Evolutionary conservation across 176 grass and related monocot genomes (phyloP).

Genomic region (Saccharum officinarum): DNA sequence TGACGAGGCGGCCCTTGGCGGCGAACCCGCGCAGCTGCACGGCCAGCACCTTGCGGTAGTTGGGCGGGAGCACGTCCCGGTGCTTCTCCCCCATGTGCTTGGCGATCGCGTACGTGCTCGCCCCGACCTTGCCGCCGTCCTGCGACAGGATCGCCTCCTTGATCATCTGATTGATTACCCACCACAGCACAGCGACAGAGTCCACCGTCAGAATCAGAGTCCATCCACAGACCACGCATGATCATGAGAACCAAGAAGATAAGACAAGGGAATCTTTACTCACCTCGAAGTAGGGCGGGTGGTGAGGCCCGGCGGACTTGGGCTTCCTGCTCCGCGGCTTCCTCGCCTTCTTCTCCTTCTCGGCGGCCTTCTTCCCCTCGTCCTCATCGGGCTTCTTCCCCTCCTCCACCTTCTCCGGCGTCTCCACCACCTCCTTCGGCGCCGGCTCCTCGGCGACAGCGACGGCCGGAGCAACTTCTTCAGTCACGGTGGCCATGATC

Average conservation of each 20-base stretch:
- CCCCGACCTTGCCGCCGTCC: slow-evolving; percentile 57
- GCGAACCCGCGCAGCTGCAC: slow-evolving; percentile 76
- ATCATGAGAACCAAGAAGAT: background rate
- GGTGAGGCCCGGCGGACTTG: slow-evolving; percentile 40
- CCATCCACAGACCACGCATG: too few relatives aligned
- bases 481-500: slow-evolving; percentile 36
- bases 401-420: background rate
- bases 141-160: slow-evolving; percentile 77
- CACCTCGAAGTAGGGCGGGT: slow-evolving; percentile 88
- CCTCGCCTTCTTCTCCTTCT: slow-evolving; percentile 41
- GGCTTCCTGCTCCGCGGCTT: slow-evolving; percentile 53
- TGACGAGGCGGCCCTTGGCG: slow-evolving; percentile 71
- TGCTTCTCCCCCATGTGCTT: slow-evolving; percentile 84
- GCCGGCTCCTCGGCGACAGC: background rate
- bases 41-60: slow-evolving; percentile 86
- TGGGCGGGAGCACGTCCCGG: slow-evolving; percentile 57
- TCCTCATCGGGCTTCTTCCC: background rate
- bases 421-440: background rate
- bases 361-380: background rate
- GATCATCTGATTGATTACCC: slow-evolving; percentile 63
- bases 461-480: background rate
- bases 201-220: background rate
- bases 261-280: background rate
- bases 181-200: background rate
- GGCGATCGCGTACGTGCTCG: slow-evolving; percentile 75